These are phyloP conservation scores for Kwoniella botswanensis DNA, from an alignment of 768 basidiomycete species.

Conservation along the genomic window DNA sequence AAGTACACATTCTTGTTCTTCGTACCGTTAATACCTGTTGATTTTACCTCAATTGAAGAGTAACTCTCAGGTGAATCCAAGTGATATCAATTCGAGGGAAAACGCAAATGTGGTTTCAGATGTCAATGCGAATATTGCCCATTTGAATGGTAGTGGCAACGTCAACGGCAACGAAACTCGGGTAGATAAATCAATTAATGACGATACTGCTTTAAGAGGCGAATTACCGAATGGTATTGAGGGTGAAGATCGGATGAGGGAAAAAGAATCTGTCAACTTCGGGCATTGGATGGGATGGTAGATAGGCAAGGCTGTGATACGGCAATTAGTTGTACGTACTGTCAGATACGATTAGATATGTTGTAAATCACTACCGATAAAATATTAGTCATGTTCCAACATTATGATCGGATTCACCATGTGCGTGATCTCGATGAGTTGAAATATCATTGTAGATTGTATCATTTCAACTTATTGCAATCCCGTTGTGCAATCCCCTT, in stretches of 20 bases:
- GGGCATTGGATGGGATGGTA: conserved; percentile 6
- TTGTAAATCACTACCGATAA: too few species aligned
- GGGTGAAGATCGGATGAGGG: neutral
- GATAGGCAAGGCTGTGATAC: neutral
- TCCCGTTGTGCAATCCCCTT: neutral
- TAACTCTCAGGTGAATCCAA: too few species aligned
- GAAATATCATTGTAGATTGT: too few species aligned
- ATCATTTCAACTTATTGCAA: neutral
- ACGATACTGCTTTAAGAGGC: neutral
- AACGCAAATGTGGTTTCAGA: too few species aligned
- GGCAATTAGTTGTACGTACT: neutral
- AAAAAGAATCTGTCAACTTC: neutral
- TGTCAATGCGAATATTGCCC: too few species aligned
- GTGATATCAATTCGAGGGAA: too few species aligned
- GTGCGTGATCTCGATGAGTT: too few species aligned
- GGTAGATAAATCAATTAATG: neutral
- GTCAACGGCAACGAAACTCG: neutral
- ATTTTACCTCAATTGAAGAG: neutral
- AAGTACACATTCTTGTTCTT: neutral
- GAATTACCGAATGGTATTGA: neutral
- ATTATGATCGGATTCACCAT: too few species aligned
- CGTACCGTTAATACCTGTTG: neutral
- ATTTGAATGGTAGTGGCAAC: neutral
- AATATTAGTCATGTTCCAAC: too few species aligned
- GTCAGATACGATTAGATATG: neutral